Percentiles rank a stretch among this genome's conserved stretches.
These are phyloP conservation scores for Lotmaria passim DNA, from an alignment of 208 protist genomes.

Conservation along the genomic window DNA sequence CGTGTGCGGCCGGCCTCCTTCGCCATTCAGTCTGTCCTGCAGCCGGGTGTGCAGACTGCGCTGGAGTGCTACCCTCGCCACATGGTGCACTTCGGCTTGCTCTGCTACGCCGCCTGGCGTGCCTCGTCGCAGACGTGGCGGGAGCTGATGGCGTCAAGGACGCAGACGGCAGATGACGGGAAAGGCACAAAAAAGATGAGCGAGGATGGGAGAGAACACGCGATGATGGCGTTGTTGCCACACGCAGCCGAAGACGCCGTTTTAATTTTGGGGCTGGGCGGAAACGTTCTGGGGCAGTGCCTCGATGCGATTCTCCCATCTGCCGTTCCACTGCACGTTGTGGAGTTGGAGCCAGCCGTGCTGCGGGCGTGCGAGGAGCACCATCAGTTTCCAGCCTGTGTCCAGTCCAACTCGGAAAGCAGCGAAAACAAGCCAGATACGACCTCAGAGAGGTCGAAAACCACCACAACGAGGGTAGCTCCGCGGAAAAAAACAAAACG, in stretches of 20 bases:
- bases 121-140: slow-evolving; percentile 2
- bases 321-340: slow-evolving; percentile 62
- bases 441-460: neutral
- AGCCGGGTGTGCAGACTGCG: slow-evolving; percentile 36
- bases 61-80: slow-evolving; percentile 82
- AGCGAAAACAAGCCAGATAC: neutral
- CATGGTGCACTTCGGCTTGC: slow-evolving; percentile 77
- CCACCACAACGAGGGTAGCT: neutral
- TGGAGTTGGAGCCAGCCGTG: slow-evolving; percentile 82
- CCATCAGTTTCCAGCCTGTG: slow-evolving; percentile 46
- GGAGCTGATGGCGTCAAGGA: neutral
- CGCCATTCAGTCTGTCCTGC: slow-evolving; percentile 72
- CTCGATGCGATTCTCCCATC: slow-evolving; percentile 56
- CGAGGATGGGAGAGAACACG: neutral
- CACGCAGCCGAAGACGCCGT: slow-evolving; percentile 36
- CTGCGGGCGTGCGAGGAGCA: slow-evolving; percentile 54
- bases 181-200: neutral
- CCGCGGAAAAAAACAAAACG: neutral
- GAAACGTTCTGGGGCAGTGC: slow-evolving; percentile 81
- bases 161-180: neutral
- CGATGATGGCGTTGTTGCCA: slow-evolving; percentile 25
- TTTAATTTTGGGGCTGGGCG: slow-evolving; percentile 79
- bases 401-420: neutral
- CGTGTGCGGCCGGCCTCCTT: slow-evolving; percentile 38
- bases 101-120: slow-evolving; percentile 60